Evolutionary conservation across 2,329 filamentous ascomycete genomes (phyloP), one percentile per base, ranked within the genome.

Genomic region (Penicillium sp.): DNA sequence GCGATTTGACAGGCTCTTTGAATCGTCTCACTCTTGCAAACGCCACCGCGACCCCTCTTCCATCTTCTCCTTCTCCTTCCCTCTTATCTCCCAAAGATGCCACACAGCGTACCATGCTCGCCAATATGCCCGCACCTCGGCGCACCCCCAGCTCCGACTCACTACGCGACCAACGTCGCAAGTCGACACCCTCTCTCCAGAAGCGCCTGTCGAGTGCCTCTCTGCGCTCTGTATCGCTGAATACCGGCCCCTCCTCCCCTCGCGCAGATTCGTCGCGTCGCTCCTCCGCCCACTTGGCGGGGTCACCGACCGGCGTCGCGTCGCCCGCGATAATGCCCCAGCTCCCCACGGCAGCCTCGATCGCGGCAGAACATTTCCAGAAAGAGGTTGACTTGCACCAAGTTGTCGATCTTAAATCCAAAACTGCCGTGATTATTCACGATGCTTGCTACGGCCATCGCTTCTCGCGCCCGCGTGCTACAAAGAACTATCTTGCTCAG

Each of bases 371-470:
- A 7, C 81, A 86, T 65, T 87, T 95, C 62, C 74, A 75, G 51
- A 79, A 77, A 50, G 88, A 95, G 64, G 68, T 94, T 26, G 74
- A 79, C 13, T 68, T 76, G 6, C 84, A 88, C 59, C 78, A 84
- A 47, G 66, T 65, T 10, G 59, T 59, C 11, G 61, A 69, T 45
- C 50, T 68, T 6, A 52, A 62, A 10, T 68, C 77, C 3, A 74
- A 89, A 50, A 89, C 89, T 0, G 71, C 94, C 4, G 89, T 97
- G 38, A 78, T 98, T 24, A 73, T 98, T 1, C 89, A 97, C 60
- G 93, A 98, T 71, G 84, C 86, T 43, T 95, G 91, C 69, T 98
- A 97, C 65, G 90, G 91, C 20, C 93, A 98, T 70, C 84, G 89
- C 18, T 98, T 84, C 68, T 88, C 90, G 9, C 80, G 93, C 36